Base-by-base conservation (phyloP, 371 early-diverging fungal genomes). In the Syncephalastrum monosporum region DNA sequence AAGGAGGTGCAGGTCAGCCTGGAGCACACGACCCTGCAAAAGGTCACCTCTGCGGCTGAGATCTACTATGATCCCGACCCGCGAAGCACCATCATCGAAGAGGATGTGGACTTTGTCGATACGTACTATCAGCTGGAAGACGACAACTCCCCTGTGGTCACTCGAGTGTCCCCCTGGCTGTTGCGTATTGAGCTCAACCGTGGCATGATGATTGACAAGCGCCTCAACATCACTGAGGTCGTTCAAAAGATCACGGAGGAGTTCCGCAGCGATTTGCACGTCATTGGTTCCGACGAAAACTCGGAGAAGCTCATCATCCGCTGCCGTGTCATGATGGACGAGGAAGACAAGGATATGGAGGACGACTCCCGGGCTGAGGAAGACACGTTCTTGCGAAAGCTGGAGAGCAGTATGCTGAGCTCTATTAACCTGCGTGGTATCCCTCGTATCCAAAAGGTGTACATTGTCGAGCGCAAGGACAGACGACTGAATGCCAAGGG, bases 61-160 rank as follows among this genome's bases (percentile, higher is more conserved):
- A 96, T 99, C 63, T 90, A 91, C 72, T 99, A 99, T 71, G 99
- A 99, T 67, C 99, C 99, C 4, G 92, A 93, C 56, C 91, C 94
- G 23, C 77, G 82, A 13, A 81, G 88, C 59, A 91, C 98, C 4
- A 78, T 89, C 55, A 91, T 95, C 61, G 91, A 90, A 60, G 93
- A 93, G 63, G 99, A 99, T 80, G 82, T 77, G 54, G 97, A 98
- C 47, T 93, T 99, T 71, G 95, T 98, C 57, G 81, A 90, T 55
- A 82, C 91, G 14, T 97, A 94, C 82, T 92, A 87, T 65, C 91
- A 90, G 56, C 84, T 96, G 71, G 91, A 92, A 63, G 94, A 91
- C 56, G 91, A 91, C 48, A 72, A 71, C 27, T 68, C 73, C 33
- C 71, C 82, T 14, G 69, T 72, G 27, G 67, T 79, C 6, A 70